Conservation (phyloP, 352 stramenopile genomes). For the Pythium chondricola region DNA sequence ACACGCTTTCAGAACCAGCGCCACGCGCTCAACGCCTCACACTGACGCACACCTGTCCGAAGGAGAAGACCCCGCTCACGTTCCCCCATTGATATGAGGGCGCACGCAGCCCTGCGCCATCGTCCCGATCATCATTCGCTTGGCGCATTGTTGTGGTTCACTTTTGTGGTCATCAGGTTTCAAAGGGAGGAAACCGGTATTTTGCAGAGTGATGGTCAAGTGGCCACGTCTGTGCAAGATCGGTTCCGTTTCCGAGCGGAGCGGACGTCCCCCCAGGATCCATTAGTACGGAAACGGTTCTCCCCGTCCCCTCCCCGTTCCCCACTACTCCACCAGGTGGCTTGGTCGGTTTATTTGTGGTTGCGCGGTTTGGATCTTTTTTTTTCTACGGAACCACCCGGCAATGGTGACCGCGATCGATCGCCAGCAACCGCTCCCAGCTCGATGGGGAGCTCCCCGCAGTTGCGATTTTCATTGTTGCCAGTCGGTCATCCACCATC, state of each 20-base stretch:
- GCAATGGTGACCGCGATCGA: no score
- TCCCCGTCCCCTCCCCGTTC: conserved; percentile 5
- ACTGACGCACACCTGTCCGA: conserved; percentile 10
- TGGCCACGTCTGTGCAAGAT: not conserved
- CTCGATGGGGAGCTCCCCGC: no score
- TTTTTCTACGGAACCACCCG: conserved; percentile 8
- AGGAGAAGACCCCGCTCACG: conserved; percentile 7
- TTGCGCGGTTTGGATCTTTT: conserved; percentile 1
- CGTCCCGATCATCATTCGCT: no score
- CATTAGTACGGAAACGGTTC: no score
- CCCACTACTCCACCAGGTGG: not conserved
- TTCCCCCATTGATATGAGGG: conserved; percentile 12
- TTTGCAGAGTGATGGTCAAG: not conserved
- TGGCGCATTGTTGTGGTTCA: no score
- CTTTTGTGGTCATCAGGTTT: no score
- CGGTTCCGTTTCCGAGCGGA: conserved; percentile 3
- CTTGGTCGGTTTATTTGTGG: no score
- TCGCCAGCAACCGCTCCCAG: no score
- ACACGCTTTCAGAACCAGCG: not conserved
- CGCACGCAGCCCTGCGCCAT: no score
- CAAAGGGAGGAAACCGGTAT: no score
- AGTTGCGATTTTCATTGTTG: not conserved
- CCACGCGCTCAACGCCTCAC: not conserved
- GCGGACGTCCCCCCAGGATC: not conserved
- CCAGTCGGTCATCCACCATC: no score